Conservation (phyloP, 495 filamentous ascomycete species). For the Peziza echinospora region DNA sequence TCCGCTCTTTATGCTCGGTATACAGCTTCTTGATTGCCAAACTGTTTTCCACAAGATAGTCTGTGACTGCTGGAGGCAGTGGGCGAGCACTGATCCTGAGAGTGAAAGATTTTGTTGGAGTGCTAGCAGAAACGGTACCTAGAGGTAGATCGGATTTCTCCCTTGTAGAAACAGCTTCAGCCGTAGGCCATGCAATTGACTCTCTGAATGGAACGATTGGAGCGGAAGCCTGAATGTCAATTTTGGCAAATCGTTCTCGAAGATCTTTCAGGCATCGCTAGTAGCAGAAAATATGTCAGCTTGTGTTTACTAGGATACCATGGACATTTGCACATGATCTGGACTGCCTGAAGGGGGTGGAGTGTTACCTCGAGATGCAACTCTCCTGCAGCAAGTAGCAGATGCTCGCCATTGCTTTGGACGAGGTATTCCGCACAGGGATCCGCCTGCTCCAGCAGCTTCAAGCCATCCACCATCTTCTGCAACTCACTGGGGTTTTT, state of each 20-base stretch:
- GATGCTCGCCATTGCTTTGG: slow-evolving; percentile 82
- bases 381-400: slow-evolving; percentile 83
- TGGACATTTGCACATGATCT: no score
- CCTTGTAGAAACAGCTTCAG: slow-evolving; percentile 51
- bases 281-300: not conserved
- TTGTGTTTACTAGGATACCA: no score
- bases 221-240: slow-evolving; percentile 82
- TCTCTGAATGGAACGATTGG: slow-evolving; percentile 94
- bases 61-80: slow-evolving; percentile 54
- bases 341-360: not conserved
- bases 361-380: slow-evolving; percentile 49
- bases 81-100: slow-evolving; percentile 61
- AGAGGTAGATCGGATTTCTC: slow-evolving; percentile 77
- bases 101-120: slow-evolving; percentile 66
- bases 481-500: slow-evolving; percentile 66
- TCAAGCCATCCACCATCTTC: slow-evolving; percentile 79
- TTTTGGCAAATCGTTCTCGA: slow-evolving; percentile 74
- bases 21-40: slow-evolving; percentile 61
- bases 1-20: slow-evolving; percentile 31
- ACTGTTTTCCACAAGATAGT: slow-evolving; percentile 63
- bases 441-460: slow-evolving; percentile 80
- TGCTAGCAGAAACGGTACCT: slow-evolving; percentile 51
- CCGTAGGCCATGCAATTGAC: slow-evolving; percentile 39
- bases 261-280: slow-evolving; percentile 76
- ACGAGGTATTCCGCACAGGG: slow-evolving; percentile 92